Conservation (phyloP, 345 rosid species). For the Eucalyptus regnans region DNA sequence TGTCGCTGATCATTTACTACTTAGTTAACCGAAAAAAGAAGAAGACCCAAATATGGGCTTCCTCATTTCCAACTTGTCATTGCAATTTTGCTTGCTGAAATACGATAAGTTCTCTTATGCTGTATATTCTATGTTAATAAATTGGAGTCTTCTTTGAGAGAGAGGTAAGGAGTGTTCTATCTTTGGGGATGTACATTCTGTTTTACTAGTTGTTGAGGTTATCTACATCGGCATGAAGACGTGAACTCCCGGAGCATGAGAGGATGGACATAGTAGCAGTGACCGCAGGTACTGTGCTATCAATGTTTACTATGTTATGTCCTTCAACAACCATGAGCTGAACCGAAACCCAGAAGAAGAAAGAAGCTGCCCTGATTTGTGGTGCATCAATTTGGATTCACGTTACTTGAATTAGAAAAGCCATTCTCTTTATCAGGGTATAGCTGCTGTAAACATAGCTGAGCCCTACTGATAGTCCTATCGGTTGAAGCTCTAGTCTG, state of each 20-base stretch:
- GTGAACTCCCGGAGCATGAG: not conserved
- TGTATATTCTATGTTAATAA: not conserved
- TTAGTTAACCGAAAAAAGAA: not conserved
- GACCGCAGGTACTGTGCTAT: not conserved
- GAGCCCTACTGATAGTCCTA: not conserved
- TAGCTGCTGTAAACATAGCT: not conserved
- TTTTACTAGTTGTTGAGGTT: not conserved
- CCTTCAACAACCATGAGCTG: not conserved
- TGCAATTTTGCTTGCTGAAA: not conserved
- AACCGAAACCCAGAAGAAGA: not conserved
- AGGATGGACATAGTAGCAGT: not conserved
- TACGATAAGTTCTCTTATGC: not conserved
- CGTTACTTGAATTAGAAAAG: not conserved
- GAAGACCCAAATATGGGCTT: not conserved
- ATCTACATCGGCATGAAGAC: not conserved
- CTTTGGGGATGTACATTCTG: not conserved
- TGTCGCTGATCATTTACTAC: not conserved
- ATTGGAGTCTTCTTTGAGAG: not conserved
- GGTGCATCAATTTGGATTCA: not conserved
- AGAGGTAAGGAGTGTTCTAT: not conserved
- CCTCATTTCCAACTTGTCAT: not conserved
- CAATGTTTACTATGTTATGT: no score
- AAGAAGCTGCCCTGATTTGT: not conserved
- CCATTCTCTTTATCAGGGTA: not conserved
- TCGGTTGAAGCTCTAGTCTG: not conserved